Base-by-base conservation (phyloP, 1,284 basidiomycete genomes). In the Ganoderma multipileum region DNA sequence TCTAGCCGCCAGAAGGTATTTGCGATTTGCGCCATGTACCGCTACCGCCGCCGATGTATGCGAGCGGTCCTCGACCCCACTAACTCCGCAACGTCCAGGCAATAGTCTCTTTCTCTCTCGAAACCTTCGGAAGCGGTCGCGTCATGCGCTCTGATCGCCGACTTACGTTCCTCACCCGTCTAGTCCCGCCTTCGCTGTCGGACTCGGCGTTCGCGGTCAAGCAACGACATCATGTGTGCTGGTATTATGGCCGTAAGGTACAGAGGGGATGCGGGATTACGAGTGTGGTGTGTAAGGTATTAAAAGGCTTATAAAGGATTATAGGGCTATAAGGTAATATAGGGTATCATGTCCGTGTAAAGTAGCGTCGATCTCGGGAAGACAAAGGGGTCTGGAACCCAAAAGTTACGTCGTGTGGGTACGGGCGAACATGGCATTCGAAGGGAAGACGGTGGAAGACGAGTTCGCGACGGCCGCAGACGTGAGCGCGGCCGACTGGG, bases 221-320 rank as follows among this genome's bases (percentile, higher is more conserved):
- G 52, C 30, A 33, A 30, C 30, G 30, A 23, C 18, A 9, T 30
- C 30, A 23, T 23, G 52, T 18, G 30, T 16, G 52, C 9, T 55
- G 52, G 52, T 55, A 55, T 55, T 55, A 55, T 33, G 52, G 28
- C 52, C 18, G 30, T 28, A 55, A 55, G 52, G 52, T 33, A 55
- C 52, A 55, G 16, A 2, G 26, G 28, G 30, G 28, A 55, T 30
- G 47, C 23, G 28, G 28, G 28, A 33, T 55, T 55, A 55, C 16
- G 30, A 39, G 33, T n/a, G 33, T 7, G 28, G 38, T n/a, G n/a
- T 38, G 38, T 59, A 38, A 12, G 23, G 58, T 39, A 60, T 33
- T 26, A 11, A 26, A 14, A 3, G 38, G 38, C 5, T 38, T 28
- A 16, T 60, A 39, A 41, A 23, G 58, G 23, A 60, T 16, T 38